A percentile compares a stretch with the other conserved stretches of the same genome.
Conservation (phyloP, 202 grass and related monocot species). For the Bolboschoenoplectus hybrid region DNA sequence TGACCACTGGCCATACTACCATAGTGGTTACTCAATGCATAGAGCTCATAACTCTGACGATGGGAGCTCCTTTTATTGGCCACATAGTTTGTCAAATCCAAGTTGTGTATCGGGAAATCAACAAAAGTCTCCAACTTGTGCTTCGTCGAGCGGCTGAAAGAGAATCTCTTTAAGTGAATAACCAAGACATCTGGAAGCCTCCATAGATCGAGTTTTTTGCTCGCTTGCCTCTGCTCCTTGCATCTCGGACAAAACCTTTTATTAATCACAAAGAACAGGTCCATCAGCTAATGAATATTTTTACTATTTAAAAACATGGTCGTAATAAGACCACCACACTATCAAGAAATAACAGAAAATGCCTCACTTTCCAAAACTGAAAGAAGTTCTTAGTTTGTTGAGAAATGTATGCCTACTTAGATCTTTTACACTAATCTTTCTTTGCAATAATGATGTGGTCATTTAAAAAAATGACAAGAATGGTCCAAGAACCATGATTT, state of each 20-base stretch:
- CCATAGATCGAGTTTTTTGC: slow-evolving; percentile 99
- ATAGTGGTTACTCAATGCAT: slow-evolving; percentile 97
- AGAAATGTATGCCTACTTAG: not conserved
- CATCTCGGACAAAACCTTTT: slow-evolving; percentile 93
- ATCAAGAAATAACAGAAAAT: not conserved
- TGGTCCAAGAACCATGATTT: not conserved
- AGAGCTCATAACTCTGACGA: slow-evolving; percentile 74
- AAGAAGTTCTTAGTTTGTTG: not conserved
- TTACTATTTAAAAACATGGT: not conserved
- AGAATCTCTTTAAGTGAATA: slow-evolving; percentile 98
- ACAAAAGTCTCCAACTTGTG: slow-evolving; percentile 97
- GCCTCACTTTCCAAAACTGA: not conserved
- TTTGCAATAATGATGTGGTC: not conserved
- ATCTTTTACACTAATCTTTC: not conserved
- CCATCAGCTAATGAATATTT: not conserved
- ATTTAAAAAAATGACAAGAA: not conserved
- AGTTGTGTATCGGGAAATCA: slow-evolving; percentile 88
- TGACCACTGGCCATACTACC: slow-evolving; percentile 98
- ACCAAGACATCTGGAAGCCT: slow-evolving; percentile 96
- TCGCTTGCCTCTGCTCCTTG: slow-evolving; percentile 97
- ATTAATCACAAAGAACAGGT: slow-evolving; percentile 33
- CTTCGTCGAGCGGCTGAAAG: slow-evolving; percentile 89
- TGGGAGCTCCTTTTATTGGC: slow-evolving; percentile 79
- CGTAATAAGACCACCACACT: not conserved
- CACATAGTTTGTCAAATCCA: slow-evolving; percentile 97